A percentile compares a stretch with the other conserved stretches of the same genome.
These are phyloP conservation scores for Neurospora africana DNA, from an alignment of 495 filamentous ascomycete species.

Conservation along the genomic window DNA sequence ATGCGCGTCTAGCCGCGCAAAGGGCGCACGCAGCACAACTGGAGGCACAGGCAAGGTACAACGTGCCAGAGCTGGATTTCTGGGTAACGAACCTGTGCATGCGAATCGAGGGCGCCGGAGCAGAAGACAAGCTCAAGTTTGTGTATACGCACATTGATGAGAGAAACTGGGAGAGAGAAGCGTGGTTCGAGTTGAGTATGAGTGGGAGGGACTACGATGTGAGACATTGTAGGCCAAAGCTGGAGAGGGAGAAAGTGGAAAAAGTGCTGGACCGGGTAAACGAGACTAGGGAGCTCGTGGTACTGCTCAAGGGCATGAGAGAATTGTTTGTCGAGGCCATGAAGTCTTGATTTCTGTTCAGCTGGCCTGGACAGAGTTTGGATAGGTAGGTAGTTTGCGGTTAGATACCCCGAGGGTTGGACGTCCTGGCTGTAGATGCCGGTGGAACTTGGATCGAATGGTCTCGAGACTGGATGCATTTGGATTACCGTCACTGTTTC, in stretches of 20 bases:
- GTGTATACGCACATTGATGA: conserved; percentile 82
- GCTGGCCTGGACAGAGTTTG: not conserved
- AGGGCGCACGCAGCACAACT: conserved; percentile 47
- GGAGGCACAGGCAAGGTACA: conserved; percentile 71
- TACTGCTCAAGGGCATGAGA: conserved; percentile 85
- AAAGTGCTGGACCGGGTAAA: conserved; percentile 65
- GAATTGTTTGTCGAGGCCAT: conserved; percentile 62
- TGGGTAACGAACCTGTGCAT: conserved; percentile 87
- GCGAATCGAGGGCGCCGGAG: conserved; percentile 80
- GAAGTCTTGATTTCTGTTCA: conserved; percentile 25
- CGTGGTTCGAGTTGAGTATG: conserved; percentile 85
- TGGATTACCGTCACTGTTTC: not conserved
- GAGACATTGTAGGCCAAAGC: conserved; percentile 62
- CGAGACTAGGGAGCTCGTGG: conserved; percentile 69
- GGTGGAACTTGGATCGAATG: not conserved
- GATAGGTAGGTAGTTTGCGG: not conserved
- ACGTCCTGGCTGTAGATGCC: not conserved
- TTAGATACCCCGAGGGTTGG: not conserved
- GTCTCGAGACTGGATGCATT: not conserved
- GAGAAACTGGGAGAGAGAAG: conserved; percentile 78
- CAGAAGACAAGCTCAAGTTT: conserved; percentile 79
- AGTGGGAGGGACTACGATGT: conserved; percentile 76
- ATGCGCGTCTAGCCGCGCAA: conserved; percentile 40
- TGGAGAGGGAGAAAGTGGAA: conserved; percentile 64
- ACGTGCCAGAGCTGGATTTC: conserved; percentile 86